A percentile compares a stretch with the other conserved stretches of the same genome.
phyloP scores from a whole-genome alignment of 129 eudicot species.

The Kitagawia praeruptora region DNA sequence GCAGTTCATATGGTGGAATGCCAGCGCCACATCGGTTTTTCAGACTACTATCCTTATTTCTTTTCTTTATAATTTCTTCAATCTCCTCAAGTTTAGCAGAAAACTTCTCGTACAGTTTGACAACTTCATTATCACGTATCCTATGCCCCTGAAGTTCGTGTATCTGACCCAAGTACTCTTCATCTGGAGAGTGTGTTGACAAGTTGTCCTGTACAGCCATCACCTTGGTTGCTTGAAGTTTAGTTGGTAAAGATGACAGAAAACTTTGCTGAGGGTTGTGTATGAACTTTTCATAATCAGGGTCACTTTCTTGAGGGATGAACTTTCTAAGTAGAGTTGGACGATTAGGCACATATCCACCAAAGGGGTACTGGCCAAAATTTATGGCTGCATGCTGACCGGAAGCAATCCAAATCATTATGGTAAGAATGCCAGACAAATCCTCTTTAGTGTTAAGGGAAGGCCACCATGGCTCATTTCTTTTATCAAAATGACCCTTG shows the following conservation, averaged over 20 bases:
- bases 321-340: slow-evolving; percentile 71
- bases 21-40: slow-evolving; percentile 76
- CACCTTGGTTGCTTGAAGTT: slow-evolving; percentile 68
- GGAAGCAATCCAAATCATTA: slow-evolving; percentile 65
- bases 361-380: slow-evolving; percentile 81
- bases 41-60: slow-evolving; percentile 41
- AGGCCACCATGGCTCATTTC: slow-evolving; percentile 79
- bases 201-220: slow-evolving; percentile 82
- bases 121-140: slow-evolving; percentile 36
- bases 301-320: slow-evolving; percentile 43
- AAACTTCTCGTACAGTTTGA: slow-evolving; percentile 29
- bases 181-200: slow-evolving; percentile 75
- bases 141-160: slow-evolving; percentile 28
- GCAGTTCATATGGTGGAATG: slow-evolving; percentile 75
- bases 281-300: slow-evolving; percentile 47
- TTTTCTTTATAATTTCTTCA: slow-evolving; percentile 36
- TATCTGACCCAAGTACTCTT: slow-evolving; percentile 57
- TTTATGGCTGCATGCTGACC: slow-evolving; percentile 85
- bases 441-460: slow-evolving; percentile 45
- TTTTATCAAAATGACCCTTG: slow-evolving; percentile 60
- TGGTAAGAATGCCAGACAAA: slow-evolving; percentile 44
- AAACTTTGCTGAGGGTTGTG: slow-evolving; percentile 48
- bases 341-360: slow-evolving; percentile 68
- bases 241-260: slow-evolving; percentile 64
- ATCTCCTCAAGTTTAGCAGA: slow-evolving; percentile 48